phyloP scores from a whole-genome alignment of 2,329 filamentous ascomycete species.

The Calycina herbarum region DNA sequence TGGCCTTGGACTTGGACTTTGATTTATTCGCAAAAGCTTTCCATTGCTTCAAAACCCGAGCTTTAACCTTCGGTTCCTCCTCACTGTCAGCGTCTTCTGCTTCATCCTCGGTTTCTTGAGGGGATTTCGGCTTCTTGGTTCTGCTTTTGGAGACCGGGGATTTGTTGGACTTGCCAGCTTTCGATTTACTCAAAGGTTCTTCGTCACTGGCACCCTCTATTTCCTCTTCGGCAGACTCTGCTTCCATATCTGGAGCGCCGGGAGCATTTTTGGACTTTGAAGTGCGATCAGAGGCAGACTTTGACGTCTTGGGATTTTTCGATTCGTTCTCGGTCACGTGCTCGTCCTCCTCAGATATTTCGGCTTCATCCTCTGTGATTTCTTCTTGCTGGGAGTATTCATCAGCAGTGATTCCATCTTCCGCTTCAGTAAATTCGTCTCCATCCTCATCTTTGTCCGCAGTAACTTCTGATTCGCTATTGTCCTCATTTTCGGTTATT shows the following conservation, averaged over 20 bases:
- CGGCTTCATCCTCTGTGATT: neutral
- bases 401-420: neutral
- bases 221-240: too few relatives aligned
- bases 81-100: neutral
- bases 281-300: neutral
- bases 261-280: too few relatives aligned
- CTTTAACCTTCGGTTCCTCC: neutral
- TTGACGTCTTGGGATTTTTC: neutral
- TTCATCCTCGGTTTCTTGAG: neutral
- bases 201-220: too few relatives aligned
- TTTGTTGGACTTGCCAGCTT: too few relatives aligned
- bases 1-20: neutral
- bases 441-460: neutral
- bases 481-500: neutral
- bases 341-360: neutral
- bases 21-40: neutral
- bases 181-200: too few relatives aligned
- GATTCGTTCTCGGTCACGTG: neutral
- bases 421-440: neutral
- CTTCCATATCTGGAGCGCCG: too few relatives aligned
- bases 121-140: neutral
- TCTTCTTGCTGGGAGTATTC: neutral
- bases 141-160: neutral
- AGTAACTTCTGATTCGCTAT: neutral
- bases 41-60: neutral